Base-by-base conservation (phyloP, 2,329 filamentous ascomycete genomes). In the Aspergillus novofumigatus region DNA sequence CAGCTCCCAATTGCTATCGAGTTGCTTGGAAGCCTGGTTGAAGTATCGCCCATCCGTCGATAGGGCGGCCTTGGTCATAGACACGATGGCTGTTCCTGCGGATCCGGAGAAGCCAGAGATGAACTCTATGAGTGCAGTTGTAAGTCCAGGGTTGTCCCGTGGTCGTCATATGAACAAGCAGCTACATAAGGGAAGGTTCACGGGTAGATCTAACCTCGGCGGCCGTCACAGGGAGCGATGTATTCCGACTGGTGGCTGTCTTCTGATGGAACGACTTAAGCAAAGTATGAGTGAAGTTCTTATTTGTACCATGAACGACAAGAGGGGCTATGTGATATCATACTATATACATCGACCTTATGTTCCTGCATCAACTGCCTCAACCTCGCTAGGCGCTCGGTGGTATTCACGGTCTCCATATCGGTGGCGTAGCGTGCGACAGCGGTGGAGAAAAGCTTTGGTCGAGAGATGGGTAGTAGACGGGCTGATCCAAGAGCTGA, bases 231-330 rank as follows among this genome's bases (percentile, higher is more conserved):
- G n/a, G 88, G 87, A 52, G 94, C 94, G 74, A 97, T 97, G 76
- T 99, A 99, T 78, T 99, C 94, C 65, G 93, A 97, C 65, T 93
- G 91, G 74, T 99, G 94, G 71, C 91, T 93, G 74, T 99, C 94
- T 83, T 97, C 94, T 35, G 93, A 97, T 0, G 94, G 94, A 6
- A 97, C 85, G 70, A 99, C 93, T 97, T 72, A 59, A 51, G 54
- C 54, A 65, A 65, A 60, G 48, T 28, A 63, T 69, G 65, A 82
- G 77, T 67, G 63, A 61, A 47, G 42, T 55, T 58, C 55, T 54
- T n/a, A 47, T 60, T 59, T n/a, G 6, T 38, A 35, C 20, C 49
- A 53, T 28, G n/a, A 17, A 48, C 48, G 48, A 49, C 7, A 47
- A 57, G 48, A 17, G 47, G 59, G 58, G 41, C 25, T 54, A 59